Evolutionary conservation across 1,139 yeast genomes (phyloP).

Genomic region (Eremothecium gossypii): DNA sequence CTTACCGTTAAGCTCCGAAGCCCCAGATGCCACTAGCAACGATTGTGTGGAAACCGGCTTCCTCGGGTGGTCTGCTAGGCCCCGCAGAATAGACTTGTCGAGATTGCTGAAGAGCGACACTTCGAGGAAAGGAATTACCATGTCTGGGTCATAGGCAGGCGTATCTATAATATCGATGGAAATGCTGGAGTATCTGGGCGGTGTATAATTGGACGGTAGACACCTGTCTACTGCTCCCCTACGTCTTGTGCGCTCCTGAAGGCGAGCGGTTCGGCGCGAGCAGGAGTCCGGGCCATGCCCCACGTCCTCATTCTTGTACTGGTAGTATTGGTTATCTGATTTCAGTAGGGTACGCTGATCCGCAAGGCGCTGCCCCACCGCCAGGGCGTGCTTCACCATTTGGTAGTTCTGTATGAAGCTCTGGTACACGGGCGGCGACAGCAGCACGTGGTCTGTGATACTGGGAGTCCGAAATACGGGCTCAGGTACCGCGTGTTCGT

Average conservation of each 20-base stretch:
- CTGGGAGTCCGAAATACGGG: constrained; percentile 27
- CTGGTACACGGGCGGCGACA: constrained; percentile 32
- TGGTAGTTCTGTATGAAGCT: constrained; percentile 27
- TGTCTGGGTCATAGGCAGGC: constrained; percentile 56
- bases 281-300: constrained; percentile 3
- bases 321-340: constrained; percentile 10
- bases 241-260: not conserved
- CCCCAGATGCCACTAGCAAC: constrained; percentile 65
- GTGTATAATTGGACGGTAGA: constrained; percentile 27
- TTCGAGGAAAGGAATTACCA: constrained; percentile 64
- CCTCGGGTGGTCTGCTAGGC: constrained; percentile 59
- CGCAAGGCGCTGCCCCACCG: constrained; percentile 1
- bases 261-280: not conserved
- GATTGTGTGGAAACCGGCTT: constrained; percentile 58
- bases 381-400: constrained; percentile 6
- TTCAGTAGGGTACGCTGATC: constrained; percentile 12
- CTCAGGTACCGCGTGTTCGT: constrained; percentile 13
- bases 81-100: constrained; percentile 48
- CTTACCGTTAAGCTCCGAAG: constrained; percentile 62
- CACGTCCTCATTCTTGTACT: not conserved
- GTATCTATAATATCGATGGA: constrained; percentile 63
- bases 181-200: constrained; percentile 49
- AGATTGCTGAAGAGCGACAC: constrained; percentile 55
- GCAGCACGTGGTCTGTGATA: constrained; percentile 21
- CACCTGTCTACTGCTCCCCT: not conserved